A percentile compares a stretch with the other conserved stretches of the same genome.
Conservation (phyloP, 306 rosid species). For the Vicia faba region DNA sequence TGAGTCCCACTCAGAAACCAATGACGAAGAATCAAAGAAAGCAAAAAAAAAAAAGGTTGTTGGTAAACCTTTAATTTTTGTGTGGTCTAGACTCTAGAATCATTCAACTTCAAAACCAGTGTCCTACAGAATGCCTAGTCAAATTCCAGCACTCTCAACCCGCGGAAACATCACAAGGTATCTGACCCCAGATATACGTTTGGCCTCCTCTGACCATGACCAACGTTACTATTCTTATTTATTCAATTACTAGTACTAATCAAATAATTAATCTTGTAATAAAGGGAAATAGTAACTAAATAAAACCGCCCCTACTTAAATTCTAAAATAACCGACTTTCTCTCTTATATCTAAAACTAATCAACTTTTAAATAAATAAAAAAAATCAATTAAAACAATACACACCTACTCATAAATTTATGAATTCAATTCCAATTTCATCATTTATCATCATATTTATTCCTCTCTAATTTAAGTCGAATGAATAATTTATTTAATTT, state of each 20-base stretch:
- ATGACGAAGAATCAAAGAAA: conserved; percentile 5
- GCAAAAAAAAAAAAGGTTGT: conserved; percentile 21
- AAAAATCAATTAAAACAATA: too few relatives aligned
- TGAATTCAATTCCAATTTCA: too few relatives aligned
- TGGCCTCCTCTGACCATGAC: conserved; percentile 44
- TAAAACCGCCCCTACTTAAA: too few relatives aligned
- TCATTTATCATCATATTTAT: too few relatives aligned
- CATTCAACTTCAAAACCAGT: background rate
- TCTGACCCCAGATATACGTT: conserved; percentile 39
- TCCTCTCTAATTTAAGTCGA: too few relatives aligned
- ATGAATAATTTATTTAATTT: too few relatives aligned
- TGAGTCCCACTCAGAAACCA: background rate
- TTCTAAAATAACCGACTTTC: too few relatives aligned
- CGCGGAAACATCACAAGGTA: background rate
- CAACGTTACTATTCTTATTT: conserved; percentile 6
- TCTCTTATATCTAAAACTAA: too few relatives aligned
- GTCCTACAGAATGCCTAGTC: conserved; percentile 26
- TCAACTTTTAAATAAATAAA: too few relatives aligned
- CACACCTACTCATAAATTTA: too few relatives aligned
- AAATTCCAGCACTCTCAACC: conserved; percentile 28
- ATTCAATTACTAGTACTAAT: background rate
- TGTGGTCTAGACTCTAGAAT: conserved; percentile 7
- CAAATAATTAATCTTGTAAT: background rate
- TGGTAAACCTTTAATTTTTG: background rate
- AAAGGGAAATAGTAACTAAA: too few relatives aligned